These are phyloP conservation scores for Fusarium napiforme DNA, from an alignment of 2,329 filamentous ascomycete genomes.

Conservation along the genomic window DNA sequence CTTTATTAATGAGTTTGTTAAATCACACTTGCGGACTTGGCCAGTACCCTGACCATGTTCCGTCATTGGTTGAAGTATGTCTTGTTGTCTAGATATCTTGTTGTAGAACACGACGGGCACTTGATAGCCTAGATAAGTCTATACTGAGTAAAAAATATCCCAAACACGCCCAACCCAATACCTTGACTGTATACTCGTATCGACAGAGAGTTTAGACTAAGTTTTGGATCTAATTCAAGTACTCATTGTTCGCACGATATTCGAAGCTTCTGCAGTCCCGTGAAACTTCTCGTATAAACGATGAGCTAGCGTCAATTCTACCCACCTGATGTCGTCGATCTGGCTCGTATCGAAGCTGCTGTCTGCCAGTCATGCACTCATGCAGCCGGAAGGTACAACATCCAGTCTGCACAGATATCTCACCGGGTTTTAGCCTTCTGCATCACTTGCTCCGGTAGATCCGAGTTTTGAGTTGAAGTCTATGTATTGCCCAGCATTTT, in stretches of 20 bases:
- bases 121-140: neutral
- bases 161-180: no score
- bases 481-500: neutral
- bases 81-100: neutral
- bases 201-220: no score
- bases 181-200: neutral
- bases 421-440: neutral
- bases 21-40: neutral
- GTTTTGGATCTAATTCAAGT: neutral
- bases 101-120: neutral
- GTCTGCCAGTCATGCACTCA: constrained; percentile 1
- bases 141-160: neutral
- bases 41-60: neutral
- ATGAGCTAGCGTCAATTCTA: neutral
- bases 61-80: neutral
- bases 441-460: neutral
- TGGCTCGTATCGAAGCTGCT: constrained; percentile 19
- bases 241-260: neutral
- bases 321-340: constrained; percentile 10
- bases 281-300: constrained; percentile 5
- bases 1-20: neutral
- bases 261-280: neutral
- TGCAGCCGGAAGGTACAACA: neutral
- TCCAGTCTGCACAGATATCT: neutral
- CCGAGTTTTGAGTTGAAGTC: neutral